Conservation (phyloP, 805 yeast species). For the Metschnikowia hibisci region DNA sequence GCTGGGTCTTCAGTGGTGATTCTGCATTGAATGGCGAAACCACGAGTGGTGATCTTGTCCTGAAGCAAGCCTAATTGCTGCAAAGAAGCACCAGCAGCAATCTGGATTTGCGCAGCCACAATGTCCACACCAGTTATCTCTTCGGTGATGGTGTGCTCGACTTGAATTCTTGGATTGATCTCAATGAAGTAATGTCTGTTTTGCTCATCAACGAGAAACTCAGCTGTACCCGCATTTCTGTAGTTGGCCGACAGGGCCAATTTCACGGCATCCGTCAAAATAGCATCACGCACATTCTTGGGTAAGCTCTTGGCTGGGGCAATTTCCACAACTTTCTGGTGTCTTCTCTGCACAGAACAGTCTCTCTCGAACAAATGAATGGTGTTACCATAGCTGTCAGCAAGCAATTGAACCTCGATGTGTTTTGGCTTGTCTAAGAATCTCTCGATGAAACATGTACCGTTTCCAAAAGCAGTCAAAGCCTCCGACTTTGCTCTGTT, state of each 20-base stretch:
- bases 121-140: slow-evolving; percentile 97
- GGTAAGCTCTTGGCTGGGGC: slow-evolving; percentile 96
- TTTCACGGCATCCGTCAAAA: slow-evolving; percentile 89
- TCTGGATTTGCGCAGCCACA: slow-evolving; percentile 97
- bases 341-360: slow-evolving; percentile 99
- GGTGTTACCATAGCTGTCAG: slow-evolving; percentile 91
- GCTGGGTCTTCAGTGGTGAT: slow-evolving; percentile 98
- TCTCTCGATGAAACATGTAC: slow-evolving; percentile 96
- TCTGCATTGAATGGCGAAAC: slow-evolving; percentile 98
- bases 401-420: slow-evolving; percentile 94
- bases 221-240: slow-evolving; percentile 98
- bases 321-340: slow-evolving; percentile 96
- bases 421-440: slow-evolving; percentile 95
- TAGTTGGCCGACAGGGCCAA: slow-evolving; percentile 86
- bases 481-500: slow-evolving; percentile 93
- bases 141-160: slow-evolving; percentile 97
- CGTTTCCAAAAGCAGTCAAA: slow-evolving; percentile 92
- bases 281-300: slow-evolving; percentile 78
- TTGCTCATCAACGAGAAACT: slow-evolving; percentile 87
- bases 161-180: slow-evolving; percentile 97
- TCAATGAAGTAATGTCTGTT: slow-evolving; percentile 97
- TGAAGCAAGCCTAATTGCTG: slow-evolving; percentile 89
- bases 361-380: slow-evolving; percentile 96
- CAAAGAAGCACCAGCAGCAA: slow-evolving; percentile 96
- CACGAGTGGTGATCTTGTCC: slow-evolving; percentile 92